These are phyloP conservation scores for Sporisorium scitamineum DNA, from an alignment of 1,284 basidiomycete species.

Conservation along the genomic window DNA sequence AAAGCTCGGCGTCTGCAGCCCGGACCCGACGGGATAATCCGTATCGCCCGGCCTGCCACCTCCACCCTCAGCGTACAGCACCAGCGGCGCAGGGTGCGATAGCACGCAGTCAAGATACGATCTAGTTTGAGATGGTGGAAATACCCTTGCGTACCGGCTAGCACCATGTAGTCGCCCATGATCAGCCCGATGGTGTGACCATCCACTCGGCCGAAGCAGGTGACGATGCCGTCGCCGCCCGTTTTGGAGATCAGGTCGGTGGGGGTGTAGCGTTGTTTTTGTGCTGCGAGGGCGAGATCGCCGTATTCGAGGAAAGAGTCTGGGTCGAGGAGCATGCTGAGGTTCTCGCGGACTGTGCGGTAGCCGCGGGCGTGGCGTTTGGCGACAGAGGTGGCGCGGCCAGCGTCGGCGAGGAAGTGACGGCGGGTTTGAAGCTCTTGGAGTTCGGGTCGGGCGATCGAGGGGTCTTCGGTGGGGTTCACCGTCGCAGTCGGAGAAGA, in stretches of 20 bases:
- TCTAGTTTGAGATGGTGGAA: conserved; percentile 56
- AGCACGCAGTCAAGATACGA: conserved; percentile 40
- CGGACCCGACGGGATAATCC: conserved; percentile 25
- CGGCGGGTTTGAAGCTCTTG: conserved; percentile 19
- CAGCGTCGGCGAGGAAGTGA: conserved; percentile 14
- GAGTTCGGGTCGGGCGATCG: conserved; percentile 36
- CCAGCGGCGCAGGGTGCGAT: conserved; percentile 38
- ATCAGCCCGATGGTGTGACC: conserved; percentile 24
- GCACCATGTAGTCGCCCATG: conserved; percentile 53
- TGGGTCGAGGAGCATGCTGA: conserved; percentile 41
- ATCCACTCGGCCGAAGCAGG: conserved; percentile 42
- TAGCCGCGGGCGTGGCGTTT: conserved; percentile 47
- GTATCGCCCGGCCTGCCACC: conserved; percentile 56
- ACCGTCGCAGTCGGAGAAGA: background rate
- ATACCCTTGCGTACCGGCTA: conserved; percentile 55
- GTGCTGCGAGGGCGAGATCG: conserved; percentile 47
- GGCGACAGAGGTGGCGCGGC: conserved; percentile 20
- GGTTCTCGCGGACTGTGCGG: conserved; percentile 50
- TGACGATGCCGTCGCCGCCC: conserved; percentile 52
- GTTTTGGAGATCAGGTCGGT: conserved; percentile 33
- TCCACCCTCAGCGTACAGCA: conserved; percentile 58
- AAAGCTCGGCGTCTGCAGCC: conserved; percentile 51
- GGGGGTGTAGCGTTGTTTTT: conserved; percentile 12
- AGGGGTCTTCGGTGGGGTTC: conserved; percentile 18
- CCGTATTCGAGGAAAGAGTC: conserved; percentile 51